These are phyloP conservation scores for Zelopaecilomyces penicillatus DNA, from an alignment of 2,329 filamentous ascomycete genomes.

Conservation along the genomic window DNA sequence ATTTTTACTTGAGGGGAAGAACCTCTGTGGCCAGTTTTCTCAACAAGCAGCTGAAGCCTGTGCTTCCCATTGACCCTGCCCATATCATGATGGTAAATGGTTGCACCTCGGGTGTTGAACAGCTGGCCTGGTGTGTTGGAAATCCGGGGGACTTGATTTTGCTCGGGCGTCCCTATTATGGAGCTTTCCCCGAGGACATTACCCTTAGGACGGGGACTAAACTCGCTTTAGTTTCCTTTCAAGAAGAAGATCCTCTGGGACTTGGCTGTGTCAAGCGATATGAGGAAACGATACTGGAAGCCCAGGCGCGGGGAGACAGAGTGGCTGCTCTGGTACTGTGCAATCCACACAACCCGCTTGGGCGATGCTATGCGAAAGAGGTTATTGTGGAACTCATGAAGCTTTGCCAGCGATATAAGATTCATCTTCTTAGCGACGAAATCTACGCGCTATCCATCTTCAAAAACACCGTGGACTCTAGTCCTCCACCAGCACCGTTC, in stretches of 20 bases:
- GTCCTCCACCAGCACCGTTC: conserved; percentile 26
- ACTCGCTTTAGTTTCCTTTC: conserved; percentile 36
- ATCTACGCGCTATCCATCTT: conserved; percentile 46
- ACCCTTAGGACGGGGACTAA: conserved; percentile 31
- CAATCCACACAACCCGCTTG: conserved; percentile 44
- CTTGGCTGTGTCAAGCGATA: conserved; percentile 33
- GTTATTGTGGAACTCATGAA: conserved; percentile 33
- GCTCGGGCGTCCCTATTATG: conserved; percentile 38
- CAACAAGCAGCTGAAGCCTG: conserved; percentile 23
- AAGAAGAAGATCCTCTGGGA: conserved; percentile 34
- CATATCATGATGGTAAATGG: conserved; percentile 32
- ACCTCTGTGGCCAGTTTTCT: conserved; percentile 27
- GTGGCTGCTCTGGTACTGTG: conserved; percentile 43
- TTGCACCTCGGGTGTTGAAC: conserved; percentile 32
- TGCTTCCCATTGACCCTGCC: conserved; percentile 18
- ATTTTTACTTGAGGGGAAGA: conserved; percentile 28
- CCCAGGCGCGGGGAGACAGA: conserved; percentile 28
- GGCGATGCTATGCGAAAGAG: conserved; percentile 35
- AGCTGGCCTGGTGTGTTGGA: conserved; percentile 29
- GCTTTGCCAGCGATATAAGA: conserved; percentile 36
- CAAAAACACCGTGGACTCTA: conserved; percentile 26
- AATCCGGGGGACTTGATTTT: conserved; percentile 33
- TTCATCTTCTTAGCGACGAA: conserved; percentile 45
- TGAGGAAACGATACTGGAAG: conserved; percentile 32
- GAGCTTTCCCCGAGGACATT: conserved; percentile 39